Evolutionary conservation across 129 eudicot genomes (phyloP), one percentile per base, ranked within the genome.

Genomic region (Silybum marianum): DNA sequence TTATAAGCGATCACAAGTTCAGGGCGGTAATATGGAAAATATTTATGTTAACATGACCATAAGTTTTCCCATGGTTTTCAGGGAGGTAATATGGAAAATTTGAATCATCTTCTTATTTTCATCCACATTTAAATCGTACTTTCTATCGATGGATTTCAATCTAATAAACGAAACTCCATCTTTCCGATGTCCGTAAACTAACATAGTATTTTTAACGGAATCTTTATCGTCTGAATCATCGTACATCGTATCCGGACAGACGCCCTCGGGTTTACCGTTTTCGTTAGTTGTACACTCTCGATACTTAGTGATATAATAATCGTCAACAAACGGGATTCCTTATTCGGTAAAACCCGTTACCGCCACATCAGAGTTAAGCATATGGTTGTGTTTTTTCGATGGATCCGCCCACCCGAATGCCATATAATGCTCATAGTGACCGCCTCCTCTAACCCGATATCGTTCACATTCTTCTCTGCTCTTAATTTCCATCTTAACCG

Each of bases 391-490:
- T 0, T 90, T 75, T 62, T 86, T 89, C 1, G 89, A 91, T 9
- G 86, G 86, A 70, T 89, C 87, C 0, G 99, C 99, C 97, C 99
- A 95, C 65, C 99, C 99, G 71, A 95, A 95, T 9, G 93, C 99
- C 99, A 92, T 89, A 62, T 95, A 92, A 70, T 91, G 74, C 82
- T 83, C 85, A 73, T 76, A 46, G 80, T 88, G 66, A 86, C 82
- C 18, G 87, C 97, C 22, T 92, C 99, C 84, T 95, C 99, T 44
- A 95, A 81, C 30, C 99, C 99, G 30, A 95, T 89, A 80, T 92
- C 97, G 77, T 92, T 88, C 85, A 80, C 78, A 70, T 85, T 75
- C 67, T 89, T 91, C 46, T 82, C 87, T 8, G 68, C 76, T 72
- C 83, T 88, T 71, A 95, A 74, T 4, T 90, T 92, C 99, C 99